Percentiles rank a stretch among this genome's conserved stretches.
Evolutionary conservation across 2,329 filamentous ascomycete species (phyloP).

Genomic region (Chaetothyriales sp.): DNA sequence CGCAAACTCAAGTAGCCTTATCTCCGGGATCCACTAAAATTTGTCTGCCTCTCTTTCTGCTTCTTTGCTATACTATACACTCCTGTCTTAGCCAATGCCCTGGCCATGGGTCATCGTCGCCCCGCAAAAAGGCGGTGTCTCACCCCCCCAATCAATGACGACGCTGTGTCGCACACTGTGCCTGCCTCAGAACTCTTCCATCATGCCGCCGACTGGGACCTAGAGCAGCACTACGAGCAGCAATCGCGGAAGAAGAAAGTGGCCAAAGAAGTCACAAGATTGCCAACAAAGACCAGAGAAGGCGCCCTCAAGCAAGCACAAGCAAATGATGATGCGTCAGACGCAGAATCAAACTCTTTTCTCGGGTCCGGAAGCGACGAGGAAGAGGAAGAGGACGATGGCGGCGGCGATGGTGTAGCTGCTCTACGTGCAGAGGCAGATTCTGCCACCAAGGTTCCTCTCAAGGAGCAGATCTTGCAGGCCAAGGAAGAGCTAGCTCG

Average conservation of each 20-base stretch:
- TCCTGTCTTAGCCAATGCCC: not conserved
- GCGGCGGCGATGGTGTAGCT: conserved; percentile 31
- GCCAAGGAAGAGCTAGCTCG: conserved; percentile 88
- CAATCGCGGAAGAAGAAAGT: conserved; percentile 63
- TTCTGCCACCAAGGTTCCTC: conserved; percentile 51
- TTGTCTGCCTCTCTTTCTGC: not conserved
- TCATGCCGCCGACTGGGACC: conserved; percentile 69
- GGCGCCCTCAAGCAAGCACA: conserved; percentile 35
- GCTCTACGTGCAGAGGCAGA: conserved; percentile 28
- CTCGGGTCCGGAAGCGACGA: conserved; percentile 46
- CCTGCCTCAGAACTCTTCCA: conserved; percentile 48
- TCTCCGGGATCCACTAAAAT: not conserved
- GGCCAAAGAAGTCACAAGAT: conserved; percentile 55
- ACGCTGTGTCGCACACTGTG: conserved; percentile 21
- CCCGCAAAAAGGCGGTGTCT: conserved; percentile 38
- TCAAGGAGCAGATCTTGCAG: conserved; percentile 65
- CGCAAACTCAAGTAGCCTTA: not conserved
- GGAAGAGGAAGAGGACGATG: conserved; percentile 42
- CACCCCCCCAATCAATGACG: conserved; percentile 32
- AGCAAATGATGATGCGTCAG: conserved; percentile 24
- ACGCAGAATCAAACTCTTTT: conserved; percentile 47
- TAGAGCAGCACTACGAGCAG: conserved; percentile 83
- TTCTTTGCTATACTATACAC: not conserved
- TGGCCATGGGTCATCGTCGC: conserved; percentile 33
- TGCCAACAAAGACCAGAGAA: conserved; percentile 78